These are phyloP conservation scores for Botrytis fragariae DNA, from an alignment of 2,329 filamentous ascomycete species.

Conservation along the genomic window DNA sequence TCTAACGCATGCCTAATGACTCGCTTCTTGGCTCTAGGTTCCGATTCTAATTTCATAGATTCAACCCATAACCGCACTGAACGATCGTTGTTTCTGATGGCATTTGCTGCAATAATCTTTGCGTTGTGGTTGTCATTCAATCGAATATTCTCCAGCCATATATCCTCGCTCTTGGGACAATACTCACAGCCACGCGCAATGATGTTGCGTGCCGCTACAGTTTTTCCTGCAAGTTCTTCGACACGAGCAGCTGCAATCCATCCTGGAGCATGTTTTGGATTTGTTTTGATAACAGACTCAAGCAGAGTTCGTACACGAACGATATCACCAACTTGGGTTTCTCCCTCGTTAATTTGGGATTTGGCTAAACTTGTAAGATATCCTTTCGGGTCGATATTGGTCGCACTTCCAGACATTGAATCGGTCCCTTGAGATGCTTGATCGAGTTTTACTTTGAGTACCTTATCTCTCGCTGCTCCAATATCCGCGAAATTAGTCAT, in stretches of 20 bases:
- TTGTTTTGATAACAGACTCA: conserved; percentile 97
- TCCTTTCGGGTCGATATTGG: conserved; percentile 90
- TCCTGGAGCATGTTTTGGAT: conserved; percentile 88
- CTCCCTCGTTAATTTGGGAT: conserved; percentile 73
- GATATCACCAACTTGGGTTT: conserved; percentile 88
- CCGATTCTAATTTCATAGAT: conserved; percentile 87
- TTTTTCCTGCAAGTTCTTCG: conserved; percentile 89
- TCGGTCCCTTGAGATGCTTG: conserved; percentile 76
- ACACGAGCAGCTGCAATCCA: conserved; percentile 94
- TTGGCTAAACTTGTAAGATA: conserved; percentile 91
- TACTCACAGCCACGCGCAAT: conserved; percentile 86
- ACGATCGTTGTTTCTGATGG: conserved; percentile 85
- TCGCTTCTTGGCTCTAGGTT: conserved; percentile 81
- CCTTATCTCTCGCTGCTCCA: conserved; percentile 92
- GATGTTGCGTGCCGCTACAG: conserved; percentile 81
- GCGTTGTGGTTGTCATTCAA: conserved; percentile 90
- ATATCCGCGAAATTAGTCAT: conserved; percentile 99
- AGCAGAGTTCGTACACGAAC: conserved; percentile 88
- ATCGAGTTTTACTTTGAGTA: conserved; percentile 89
- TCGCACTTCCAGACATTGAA: conserved; percentile 73
- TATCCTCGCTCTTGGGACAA: conserved; percentile 91
- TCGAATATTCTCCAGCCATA: conserved; percentile 93
- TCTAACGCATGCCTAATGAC: conserved; percentile 90
- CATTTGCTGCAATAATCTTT: conserved; percentile 90
- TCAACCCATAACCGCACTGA: conserved; percentile 92